Base-by-base conservation (phyloP, 2,329 filamentous ascomycete species). In the Claviceps capensis region DNA sequence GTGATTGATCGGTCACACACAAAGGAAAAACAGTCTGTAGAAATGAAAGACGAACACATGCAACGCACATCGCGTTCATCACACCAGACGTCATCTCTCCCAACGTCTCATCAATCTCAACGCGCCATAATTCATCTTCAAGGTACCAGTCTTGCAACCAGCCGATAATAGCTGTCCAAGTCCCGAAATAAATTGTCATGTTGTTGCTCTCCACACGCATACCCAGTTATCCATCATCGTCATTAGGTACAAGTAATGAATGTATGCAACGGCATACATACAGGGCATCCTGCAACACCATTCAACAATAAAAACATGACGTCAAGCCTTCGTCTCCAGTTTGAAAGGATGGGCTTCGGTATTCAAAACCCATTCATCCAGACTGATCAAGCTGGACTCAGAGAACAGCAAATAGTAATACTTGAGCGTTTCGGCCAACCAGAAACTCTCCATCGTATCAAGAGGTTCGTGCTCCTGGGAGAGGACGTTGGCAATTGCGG, bases 371-470 rank as follows among this genome's bases (percentile, higher is more conserved):
- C 77, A 85, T 50, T 84, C 79, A 63, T 84, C 79, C 55, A 83
- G 63, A 60, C 72, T 77, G 11, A 81, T 67, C 14, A 79, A 62
- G 49, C 74, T 69, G 53, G 76, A 78, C 30, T 81, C 76, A 0
- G 77, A 74, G 61, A 81, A 78, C 51, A 86, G 82, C 60, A 91
- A 63, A 67, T 85, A 91, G 50, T 75, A 74, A 64, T 93, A 93
- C 72, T 94, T 93, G 62, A 93, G 62, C 53, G 88, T 84, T 69
- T 93, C 87, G 0, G 87, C 87, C 64, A 55, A 40, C 53, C 53
- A 49, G 13, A 49, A 49, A 17, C 40, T 43, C 48, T 49, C 85
- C 86, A 91, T 90, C 58, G 74, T 72, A 64, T 89, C 79, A 41
- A 67, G 63, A 51, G 74, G 69, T 9, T 60, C 60, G 1, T 73